A percentile compares a stretch with the other conserved stretches of the same genome.
These are phyloP conservation scores for Podospora comata DNA, from an alignment of 495 filamentous ascomycete species.

Conservation along the genomic window DNA sequence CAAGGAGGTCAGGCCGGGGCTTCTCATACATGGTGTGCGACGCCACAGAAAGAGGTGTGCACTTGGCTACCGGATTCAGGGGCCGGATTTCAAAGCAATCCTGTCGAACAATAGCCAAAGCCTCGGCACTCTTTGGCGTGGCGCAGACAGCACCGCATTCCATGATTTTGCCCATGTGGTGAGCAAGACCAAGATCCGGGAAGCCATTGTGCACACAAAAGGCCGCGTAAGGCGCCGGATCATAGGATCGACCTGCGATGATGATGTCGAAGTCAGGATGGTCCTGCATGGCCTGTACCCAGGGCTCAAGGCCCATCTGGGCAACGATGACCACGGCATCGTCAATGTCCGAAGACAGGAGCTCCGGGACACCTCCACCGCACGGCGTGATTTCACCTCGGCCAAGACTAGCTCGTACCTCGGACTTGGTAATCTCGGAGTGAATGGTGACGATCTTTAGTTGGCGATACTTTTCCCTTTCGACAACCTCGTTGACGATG, in stretches of 20 bases:
- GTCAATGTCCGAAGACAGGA: conserved; percentile 42
- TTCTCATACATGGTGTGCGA: conserved; percentile 55
- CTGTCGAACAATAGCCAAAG: conserved; percentile 37
- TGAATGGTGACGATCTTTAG: conserved; percentile 45
- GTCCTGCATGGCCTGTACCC: conserved; percentile 38
- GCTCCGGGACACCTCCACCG: conserved; percentile 33
- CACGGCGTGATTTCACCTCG: conserved; percentile 27
- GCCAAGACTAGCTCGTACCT: conserved; percentile 30
- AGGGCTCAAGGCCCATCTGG: conserved; percentile 40
- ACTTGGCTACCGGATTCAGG: conserved; percentile 31
- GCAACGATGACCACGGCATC: conserved; percentile 34
- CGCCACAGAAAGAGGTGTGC: conserved; percentile 46
- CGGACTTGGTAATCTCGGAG: conserved; percentile 34
- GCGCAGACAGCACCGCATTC: conserved; percentile 51
- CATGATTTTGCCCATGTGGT: conserved; percentile 54
- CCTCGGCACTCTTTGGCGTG: conserved; percentile 41
- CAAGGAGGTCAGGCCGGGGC: conserved; percentile 43
- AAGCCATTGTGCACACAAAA: conserved; percentile 31
- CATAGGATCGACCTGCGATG: conserved; percentile 49
- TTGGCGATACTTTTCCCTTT: conserved; percentile 30
- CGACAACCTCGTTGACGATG: conserved; percentile 32
- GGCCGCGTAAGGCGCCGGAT: conserved; percentile 48
- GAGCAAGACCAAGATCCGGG: conserved; percentile 12
- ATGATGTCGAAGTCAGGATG: conserved; percentile 46
- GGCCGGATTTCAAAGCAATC: conserved; percentile 47